Evolutionary conservation across 1,284 basidiomycete species (phyloP).

Genomic region (Coniferiporia weirii): DNA sequence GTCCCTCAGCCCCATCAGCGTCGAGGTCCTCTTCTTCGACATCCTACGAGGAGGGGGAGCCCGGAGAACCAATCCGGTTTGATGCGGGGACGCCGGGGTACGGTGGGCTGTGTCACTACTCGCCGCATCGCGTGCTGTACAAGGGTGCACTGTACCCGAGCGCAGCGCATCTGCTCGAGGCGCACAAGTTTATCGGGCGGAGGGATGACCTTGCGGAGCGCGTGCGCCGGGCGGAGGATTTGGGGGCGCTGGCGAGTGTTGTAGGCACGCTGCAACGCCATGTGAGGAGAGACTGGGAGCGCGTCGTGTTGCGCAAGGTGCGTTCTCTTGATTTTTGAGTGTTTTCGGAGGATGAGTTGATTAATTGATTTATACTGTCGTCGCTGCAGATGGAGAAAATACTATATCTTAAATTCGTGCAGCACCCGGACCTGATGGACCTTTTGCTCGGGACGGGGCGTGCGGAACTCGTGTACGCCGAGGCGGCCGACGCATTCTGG

Average conservation of each 20-base stretch:
- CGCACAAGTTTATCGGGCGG: conserved; percentile 52
- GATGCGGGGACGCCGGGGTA: conserved; percentile 29
- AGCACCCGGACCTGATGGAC: conserved; percentile 45
- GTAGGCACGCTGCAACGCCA: conserved; percentile 35
- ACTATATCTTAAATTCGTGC: conserved; percentile 54
- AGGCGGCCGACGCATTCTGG: conserved; percentile 49
- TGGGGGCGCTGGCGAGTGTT: conserved; percentile 46
- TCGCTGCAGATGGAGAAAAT: conserved; percentile 52
- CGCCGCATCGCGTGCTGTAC: conserved; percentile 49
- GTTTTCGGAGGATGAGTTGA: neutral
- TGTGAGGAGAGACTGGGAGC: conserved; percentile 48
- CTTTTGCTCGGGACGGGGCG: conserved; percentile 45
- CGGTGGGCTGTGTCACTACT: conserved; percentile 52
- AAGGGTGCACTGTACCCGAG: conserved; percentile 50
- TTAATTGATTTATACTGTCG: conserved; percentile 3
- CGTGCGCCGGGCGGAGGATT: conserved; percentile 41
- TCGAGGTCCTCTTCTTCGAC: conserved; percentile 1
- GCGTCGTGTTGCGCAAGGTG: conserved; percentile 44
- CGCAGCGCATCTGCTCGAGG: conserved; percentile 62
- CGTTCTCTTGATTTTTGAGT: conserved; percentile 19
- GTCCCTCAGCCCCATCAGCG: neutral
- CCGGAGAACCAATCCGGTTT: conserved; percentile 26
- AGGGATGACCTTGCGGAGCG: conserved; percentile 45
- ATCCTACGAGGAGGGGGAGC: neutral
- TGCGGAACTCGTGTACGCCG: conserved; percentile 44